Base-by-base conservation (phyloP, 768 basidiomycete species). In the Termitomyces sp. region DNA sequence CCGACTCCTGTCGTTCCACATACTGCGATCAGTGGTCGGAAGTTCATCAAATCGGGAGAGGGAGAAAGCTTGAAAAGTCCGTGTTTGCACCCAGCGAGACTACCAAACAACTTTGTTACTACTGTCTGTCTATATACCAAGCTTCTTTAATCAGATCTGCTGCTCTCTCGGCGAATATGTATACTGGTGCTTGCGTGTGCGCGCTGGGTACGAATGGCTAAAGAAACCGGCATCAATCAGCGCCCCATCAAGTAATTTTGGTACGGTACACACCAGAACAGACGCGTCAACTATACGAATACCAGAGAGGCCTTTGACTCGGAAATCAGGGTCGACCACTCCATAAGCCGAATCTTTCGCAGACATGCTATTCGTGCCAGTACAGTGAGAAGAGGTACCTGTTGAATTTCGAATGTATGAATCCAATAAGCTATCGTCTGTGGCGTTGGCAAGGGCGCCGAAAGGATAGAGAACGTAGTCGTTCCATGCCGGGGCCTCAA, bases 1-100 rank as follows among this genome's bases (percentile, higher is more conserved):
- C 97, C 97, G 15, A 95, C 93, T 22, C 96, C 90, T 24, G 96
- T 99, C 0, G 96, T 94, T 34, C 96, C 96, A 57, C 92, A 91
- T 50, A 98, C 84, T 17, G 87, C 80, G 51, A 98, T 83, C 61
- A 97, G 71, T 21, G 90, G 89, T 30, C 75, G 77, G 41, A 80
- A 63, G 55, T 78, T 66, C 73, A 77, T 56, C 54, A 28, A 32
- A 11, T 22, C 10, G 17, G 45, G 17, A 28, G n/a, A 14, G 17
- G 9, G 34, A 35, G 32, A 48, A 44, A 44, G 12, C 42, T 15
- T 42, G 22, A 6, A 2, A 15, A 10, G 17, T 2, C 11, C 3
- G 34, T 35, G 47, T 35, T 48, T 48, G 22, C 15, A 5, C 14
- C 40, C 12, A 12, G 8, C 38, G 11, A 41, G 28, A 51, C 24